These are phyloP conservation scores for Colletotrichum graminicola DNA, from an alignment of 2,329 filamentous ascomycete species.

Conservation along the genomic window DNA sequence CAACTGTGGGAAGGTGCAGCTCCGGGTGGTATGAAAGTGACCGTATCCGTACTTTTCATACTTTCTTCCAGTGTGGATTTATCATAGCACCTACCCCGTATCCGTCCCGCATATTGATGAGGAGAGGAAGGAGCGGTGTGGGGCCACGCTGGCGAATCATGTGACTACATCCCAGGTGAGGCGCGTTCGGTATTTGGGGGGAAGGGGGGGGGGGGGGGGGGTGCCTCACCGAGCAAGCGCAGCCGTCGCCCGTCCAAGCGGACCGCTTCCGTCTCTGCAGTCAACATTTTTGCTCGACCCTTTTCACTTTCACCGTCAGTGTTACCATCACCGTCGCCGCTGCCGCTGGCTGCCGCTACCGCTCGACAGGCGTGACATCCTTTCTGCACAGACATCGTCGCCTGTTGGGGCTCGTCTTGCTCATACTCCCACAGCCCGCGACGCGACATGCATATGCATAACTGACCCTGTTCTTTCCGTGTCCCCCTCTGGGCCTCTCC, in stretches of 20 bases:
- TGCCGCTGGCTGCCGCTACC: conserved; percentile 11
- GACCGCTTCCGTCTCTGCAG: conserved; percentile 29
- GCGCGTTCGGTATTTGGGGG: not conserved
- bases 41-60: not conserved
- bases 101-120: not conserved
- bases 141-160: not conserved
- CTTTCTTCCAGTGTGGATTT: not conserved
- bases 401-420: not conserved
- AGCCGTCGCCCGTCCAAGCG: conserved; percentile 10
- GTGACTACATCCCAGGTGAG: not conserved
- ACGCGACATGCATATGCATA: not conserved
- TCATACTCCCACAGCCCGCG: not conserved
- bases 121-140: not conserved
- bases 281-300: not conserved
- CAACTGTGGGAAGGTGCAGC: not conserved
- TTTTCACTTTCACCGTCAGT: conserved; percentile 21
- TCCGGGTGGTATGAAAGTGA: not conserved
- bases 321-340: conserved; percentile 22
- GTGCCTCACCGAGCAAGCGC: conserved; percentile 2
- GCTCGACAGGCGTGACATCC: conserved; percentile 9
- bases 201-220: too few species aligned
- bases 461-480: conserved; percentile 7
- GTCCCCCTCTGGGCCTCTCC: not conserved
- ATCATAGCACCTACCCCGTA: not conserved
- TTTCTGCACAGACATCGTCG: not conserved